Conservation (phyloP, 306 rosid genomes). For the Casuarina cunninghamiana region DNA sequence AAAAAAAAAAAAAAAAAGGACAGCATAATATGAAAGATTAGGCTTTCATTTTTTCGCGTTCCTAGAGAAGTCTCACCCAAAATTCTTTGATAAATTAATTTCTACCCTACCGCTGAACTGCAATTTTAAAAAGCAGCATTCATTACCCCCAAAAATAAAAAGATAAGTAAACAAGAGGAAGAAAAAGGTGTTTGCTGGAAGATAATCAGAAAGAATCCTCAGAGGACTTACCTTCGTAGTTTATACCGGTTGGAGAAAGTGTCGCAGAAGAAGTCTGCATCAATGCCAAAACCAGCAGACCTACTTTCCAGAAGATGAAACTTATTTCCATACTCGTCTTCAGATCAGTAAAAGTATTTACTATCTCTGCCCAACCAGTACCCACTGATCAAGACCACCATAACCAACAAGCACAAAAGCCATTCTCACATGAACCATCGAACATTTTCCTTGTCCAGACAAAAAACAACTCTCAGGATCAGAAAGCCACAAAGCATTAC, state of each 20-base stretch:
- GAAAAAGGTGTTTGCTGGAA: not conserved
- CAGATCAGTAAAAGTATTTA: constrained; percentile 23
- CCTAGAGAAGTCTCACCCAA: not conserved
- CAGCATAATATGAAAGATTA: not conserved
- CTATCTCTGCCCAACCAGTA: constrained; percentile 34
- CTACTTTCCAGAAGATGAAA: constrained; percentile 46
- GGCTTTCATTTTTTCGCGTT: not conserved
- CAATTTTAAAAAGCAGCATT: not conserved
- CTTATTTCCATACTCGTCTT: constrained; percentile 45
- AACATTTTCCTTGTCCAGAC: constrained; percentile 42
- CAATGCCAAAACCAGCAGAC: constrained; percentile 54
- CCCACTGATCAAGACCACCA: constrained; percentile 41
- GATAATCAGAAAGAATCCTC: not conserved
- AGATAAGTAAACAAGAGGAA: not conserved
- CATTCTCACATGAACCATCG: constrained; percentile 48
- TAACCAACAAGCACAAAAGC: constrained; percentile 29
- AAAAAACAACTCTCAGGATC: constrained; percentile 38
- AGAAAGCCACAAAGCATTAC: constrained; percentile 36
- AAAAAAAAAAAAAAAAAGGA: not conserved
- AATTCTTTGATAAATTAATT: not conserved
- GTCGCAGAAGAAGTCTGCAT: constrained; percentile 67
- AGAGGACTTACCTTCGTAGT: constrained; percentile 77
- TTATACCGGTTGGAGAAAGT: constrained; percentile 94
- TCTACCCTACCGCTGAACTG: not conserved
- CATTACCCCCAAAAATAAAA: not conserved